A percentile compares a stretch with the other conserved stretches of the same genome.
Evolutionary conservation across 768 basidiomycete genomes (phyloP).

Genomic region (Mycena polygramma): DNA sequence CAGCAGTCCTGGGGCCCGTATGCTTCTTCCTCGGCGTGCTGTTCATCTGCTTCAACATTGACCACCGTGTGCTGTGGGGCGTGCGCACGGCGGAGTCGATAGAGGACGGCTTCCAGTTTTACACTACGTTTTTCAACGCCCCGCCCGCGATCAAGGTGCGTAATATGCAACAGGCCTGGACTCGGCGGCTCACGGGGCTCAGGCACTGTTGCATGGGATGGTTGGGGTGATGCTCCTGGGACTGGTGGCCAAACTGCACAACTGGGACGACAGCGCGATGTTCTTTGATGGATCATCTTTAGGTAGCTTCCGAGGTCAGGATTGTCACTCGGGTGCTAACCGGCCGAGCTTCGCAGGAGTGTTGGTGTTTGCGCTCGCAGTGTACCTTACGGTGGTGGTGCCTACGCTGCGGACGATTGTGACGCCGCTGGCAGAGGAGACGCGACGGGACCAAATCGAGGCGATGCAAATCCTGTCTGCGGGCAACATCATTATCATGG

Average conservation of each 20-base stretch:
- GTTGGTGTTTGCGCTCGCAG: constrained; percentile 80
- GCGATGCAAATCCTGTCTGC: constrained; percentile 88
- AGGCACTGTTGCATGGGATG: constrained; percentile 92
- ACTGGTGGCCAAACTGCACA: constrained; percentile 82
- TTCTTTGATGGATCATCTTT: constrained; percentile 94
- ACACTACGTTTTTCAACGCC: constrained; percentile 92
- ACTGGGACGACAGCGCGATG: constrained; percentile 93
- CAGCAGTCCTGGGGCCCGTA: constrained; percentile 87
- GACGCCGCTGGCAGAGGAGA: constrained; percentile 68
- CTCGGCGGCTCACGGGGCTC: constrained; percentile 5
- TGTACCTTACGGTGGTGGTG: constrained; percentile 88
- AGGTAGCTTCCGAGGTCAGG: constrained; percentile 59
- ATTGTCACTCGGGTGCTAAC: constrained; percentile 23
- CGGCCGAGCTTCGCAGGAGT: constrained; percentile 59
- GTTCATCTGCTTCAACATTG: constrained; percentile 89
- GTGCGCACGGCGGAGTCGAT: constrained; percentile 73
- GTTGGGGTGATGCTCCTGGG: constrained; percentile 83
- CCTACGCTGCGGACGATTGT: constrained; percentile 84
- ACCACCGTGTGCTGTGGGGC: constrained; percentile 86
- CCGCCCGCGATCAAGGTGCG: constrained; percentile 93
- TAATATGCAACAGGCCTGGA: constrained; percentile 37
- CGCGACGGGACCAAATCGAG: constrained; percentile 75
- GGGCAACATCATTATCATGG: constrained; percentile 87
- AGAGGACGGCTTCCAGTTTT: constrained; percentile 89
- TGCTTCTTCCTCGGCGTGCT: constrained; percentile 92